These are phyloP conservation scores for Aspergillus egyptiacus DNA, from an alignment of 495 filamentous ascomycete species.

Conservation along the genomic window DNA sequence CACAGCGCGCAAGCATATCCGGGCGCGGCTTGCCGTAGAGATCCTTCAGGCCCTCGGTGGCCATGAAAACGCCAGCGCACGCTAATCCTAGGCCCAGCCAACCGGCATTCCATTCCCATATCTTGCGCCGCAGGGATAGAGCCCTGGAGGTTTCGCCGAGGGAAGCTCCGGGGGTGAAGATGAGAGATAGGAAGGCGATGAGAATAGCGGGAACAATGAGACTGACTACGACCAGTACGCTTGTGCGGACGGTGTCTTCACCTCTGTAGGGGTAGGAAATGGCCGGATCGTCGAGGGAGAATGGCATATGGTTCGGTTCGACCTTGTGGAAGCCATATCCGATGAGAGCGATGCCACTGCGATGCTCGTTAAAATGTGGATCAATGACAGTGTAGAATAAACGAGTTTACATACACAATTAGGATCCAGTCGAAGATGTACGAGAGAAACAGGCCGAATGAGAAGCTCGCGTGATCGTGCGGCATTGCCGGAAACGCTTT, in stretches of 20 bases:
- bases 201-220: slow-evolving; percentile 51
- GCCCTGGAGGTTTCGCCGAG: slow-evolving; percentile 26
- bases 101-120: slow-evolving; percentile 62
- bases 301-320: slow-evolving; percentile 39
- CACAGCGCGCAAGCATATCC: slow-evolving; percentile 56
- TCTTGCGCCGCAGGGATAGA: slow-evolving; percentile 39
- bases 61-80: slow-evolving; percentile 48
- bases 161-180: slow-evolving; percentile 41
- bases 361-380: no score
- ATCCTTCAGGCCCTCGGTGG: slow-evolving; percentile 59
- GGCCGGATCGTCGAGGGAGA: slow-evolving; percentile 46
- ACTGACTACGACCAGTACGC: slow-evolving; percentile 42
- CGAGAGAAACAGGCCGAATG: slow-evolving; percentile 39
- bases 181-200: slow-evolving; percentile 40
- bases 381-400: no score
- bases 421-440: slow-evolving; percentile 52
- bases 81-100: slow-evolving; percentile 58
- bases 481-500: slow-evolving; percentile 1
- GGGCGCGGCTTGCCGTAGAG: slow-evolving; percentile 60
- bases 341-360: slow-evolving; percentile 43
- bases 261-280: slow-evolving; percentile 54
- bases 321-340: slow-evolving; percentile 39
- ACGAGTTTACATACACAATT: slow-evolving; percentile 46
- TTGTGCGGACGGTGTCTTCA: slow-evolving; percentile 50
- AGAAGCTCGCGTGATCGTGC: slow-evolving; percentile 15